Percentiles rank a stretch among this genome's conserved stretches.
phyloP scores from a whole-genome alignment of 805 yeast genomes.

The Teunomyces tritomae region DNA sequence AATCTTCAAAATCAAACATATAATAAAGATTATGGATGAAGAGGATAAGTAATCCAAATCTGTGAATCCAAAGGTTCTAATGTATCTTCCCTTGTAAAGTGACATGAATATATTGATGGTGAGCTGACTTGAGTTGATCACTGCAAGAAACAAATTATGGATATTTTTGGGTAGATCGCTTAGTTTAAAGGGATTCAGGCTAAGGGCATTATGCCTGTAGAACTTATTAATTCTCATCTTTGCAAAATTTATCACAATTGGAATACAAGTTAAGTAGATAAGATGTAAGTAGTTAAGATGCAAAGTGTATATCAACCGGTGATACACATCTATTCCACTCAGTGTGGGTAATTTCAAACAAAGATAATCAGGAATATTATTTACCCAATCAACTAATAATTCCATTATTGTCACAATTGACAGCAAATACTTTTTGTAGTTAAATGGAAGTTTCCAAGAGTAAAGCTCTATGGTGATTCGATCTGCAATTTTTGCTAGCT shows the following conservation, averaged over 20 bases:
- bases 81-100: constrained; percentile 14
- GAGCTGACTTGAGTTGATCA: constrained; percentile 19
- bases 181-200: constrained; percentile 5
- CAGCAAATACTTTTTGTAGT: constrained; percentile 15
- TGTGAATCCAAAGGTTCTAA: constrained; percentile 25
- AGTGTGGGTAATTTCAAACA: constrained; percentile 13
- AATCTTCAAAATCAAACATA: constrained; percentile 17
- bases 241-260: constrained; percentile 22
- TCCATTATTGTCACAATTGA: constrained; percentile 14
- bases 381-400: constrained; percentile 20
- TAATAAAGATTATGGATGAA: constrained; percentile 19
- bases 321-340: constrained; percentile 4
- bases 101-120: constrained; percentile 24
- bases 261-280: constrained; percentile 24
- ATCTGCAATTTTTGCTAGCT: constrained; percentile 25
- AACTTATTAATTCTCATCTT: constrained; percentile 15
- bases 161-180: constrained; percentile 19
- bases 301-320: constrained; percentile 21
- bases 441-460: constrained; percentile 13
- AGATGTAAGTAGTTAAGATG: constrained; percentile 30
- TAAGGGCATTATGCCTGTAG: neutral
- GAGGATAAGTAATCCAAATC: constrained; percentile 25
- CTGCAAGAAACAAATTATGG: constrained; percentile 13
- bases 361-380: constrained; percentile 17
- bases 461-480: constrained; percentile 21